Evolutionary conservation across 352 stramenopile genomes (phyloP), one percentile per base, ranked within the genome.

Genomic region (Globisporangium nodosum): DNA sequence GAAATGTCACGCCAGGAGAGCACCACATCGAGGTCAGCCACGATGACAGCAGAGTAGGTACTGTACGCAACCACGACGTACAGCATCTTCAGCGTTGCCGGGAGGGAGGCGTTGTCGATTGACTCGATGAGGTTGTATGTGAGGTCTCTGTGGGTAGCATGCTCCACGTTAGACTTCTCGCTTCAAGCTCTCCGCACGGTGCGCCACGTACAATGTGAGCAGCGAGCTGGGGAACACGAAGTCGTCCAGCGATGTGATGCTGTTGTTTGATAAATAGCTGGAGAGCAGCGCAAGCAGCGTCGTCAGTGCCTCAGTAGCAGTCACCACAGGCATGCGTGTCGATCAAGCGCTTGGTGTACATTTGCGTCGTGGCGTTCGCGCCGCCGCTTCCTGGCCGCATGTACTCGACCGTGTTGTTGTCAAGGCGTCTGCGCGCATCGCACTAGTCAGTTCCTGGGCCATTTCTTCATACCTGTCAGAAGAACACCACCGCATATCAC

Each of bases 191-290:
- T 0, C 6, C 18, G 8, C 43, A 5, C 16, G 12, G 18, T 16
- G 3, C n/a, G n/a, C 37, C 37, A 54, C 54, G 39, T 33, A 60
- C 54, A 60, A 20, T 30, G 54, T 54, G 20, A 37, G 33, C 27
- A 77, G 40, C 27, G 57, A 48, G n/a, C 58, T 60, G n/a, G 71
- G 71, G 27, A 77, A 75, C 11, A 56, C 53, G 15, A 54, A 64
- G 45, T 75, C 68, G 47, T 60, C 49, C 39, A 80, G 20, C 11
- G 49, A 33, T 12, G 31, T 27, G 40, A 80, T 68, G 24, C 58
- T 74, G 59, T 80, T 80, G 56, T 67, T 68, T 50, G 53, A 69
- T 51, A 80, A 61, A 37, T 77, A 64, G 16, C 71, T 80, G 37
- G 20, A 54, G 31, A 37, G 9, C 8, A 30, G 35, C 49, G 31